Evolutionary conservation across 1,284 basidiomycete species (phyloP), one percentile per base, ranked within the genome.

Genomic region (Exsudoporus floridanus): DNA sequence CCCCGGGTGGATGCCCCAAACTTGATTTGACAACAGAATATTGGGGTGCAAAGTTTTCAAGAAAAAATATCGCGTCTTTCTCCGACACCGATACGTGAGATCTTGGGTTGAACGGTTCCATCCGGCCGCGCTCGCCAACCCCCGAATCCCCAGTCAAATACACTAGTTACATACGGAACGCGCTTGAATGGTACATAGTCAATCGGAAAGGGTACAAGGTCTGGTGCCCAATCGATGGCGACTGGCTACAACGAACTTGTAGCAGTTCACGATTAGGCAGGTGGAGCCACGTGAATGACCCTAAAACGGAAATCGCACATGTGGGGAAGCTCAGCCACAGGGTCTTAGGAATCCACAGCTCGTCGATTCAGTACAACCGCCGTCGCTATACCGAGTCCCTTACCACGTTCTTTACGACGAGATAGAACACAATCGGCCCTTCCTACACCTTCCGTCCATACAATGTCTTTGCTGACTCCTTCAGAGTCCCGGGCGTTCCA

Each of bases 401-500:
- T 21, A 5, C n/a, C 35, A 28, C 34, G 21, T 45, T 36, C 46
- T 35, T 38, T 14, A 45, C 50, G 35, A 44, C 49, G 18, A 23
- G 33, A 21, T 46, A 43, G 38, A 18, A 19, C 27, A 5, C 33
- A 19, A 21, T 9, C n/a, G 9, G 36, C n/a, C 8, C 13, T 21
- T 41, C n/a, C 23, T 41, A 36, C 37, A 49, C 39, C 35, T 37
- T 21, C 12, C 13, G 21, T 28, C 7, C 35, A n/a, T 3, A 46
- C 49, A 18, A 76, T 74, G 75, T 69, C 76, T 16, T 64, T 82
- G 33, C 71, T 82, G 57, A 76, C 80, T 3, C 76, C 77, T 42
- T 70, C 73, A 23, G 79, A 81, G 65, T 69, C 79, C 14, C 70
- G 73, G 59, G 77, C 75, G 31, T 77, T 81, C 64, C 73, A 79